A percentile compares a stretch with the other conserved stretches of the same genome.
These are phyloP conservation scores for Didymella exigua DNA, from an alignment of 2,329 filamentous ascomycete species.

Conservation along the genomic window DNA sequence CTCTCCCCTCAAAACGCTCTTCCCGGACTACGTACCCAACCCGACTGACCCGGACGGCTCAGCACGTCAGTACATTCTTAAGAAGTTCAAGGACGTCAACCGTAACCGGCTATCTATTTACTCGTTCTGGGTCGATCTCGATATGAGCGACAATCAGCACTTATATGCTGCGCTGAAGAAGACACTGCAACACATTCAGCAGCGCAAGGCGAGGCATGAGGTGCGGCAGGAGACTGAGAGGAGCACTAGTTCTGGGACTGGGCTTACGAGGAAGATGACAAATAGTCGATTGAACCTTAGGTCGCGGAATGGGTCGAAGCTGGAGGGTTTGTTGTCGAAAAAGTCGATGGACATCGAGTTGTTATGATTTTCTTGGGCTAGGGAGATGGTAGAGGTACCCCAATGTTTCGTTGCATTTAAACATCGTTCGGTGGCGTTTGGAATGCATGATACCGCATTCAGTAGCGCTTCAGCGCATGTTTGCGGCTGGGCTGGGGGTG, in stretches of 20 bases:
- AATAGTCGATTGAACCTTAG: conserved; percentile 11
- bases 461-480: background rate
- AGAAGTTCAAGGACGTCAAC: conserved; percentile 42
- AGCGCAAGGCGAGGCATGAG: conserved; percentile 36
- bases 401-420: background rate
- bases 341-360: conserved; percentile 8
- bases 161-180: conserved; percentile 45
- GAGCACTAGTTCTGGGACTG: conserved; percentile 5
- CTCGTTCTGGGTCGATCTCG: conserved; percentile 46
- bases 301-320: conserved; percentile 5
- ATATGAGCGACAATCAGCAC: conserved; percentile 44
- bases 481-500: background rate
- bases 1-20: conserved; percentile 37
- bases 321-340: conserved; percentile 5
- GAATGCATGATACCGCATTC: conserved; percentile 12
- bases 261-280: conserved; percentile 10
- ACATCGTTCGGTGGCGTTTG: conserved; percentile 5
- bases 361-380: background rate
- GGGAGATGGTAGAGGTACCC: no score
- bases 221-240: conserved; percentile 28
- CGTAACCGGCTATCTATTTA: conserved; percentile 40
- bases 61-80: conserved; percentile 40
- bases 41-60: conserved; percentile 33
- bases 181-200: conserved; percentile 41
- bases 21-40: conserved; percentile 34